Evolutionary conservation across 2,329 filamentous ascomycete species (phyloP).

Genomic region (Pleoardoris graminearum): DNA sequence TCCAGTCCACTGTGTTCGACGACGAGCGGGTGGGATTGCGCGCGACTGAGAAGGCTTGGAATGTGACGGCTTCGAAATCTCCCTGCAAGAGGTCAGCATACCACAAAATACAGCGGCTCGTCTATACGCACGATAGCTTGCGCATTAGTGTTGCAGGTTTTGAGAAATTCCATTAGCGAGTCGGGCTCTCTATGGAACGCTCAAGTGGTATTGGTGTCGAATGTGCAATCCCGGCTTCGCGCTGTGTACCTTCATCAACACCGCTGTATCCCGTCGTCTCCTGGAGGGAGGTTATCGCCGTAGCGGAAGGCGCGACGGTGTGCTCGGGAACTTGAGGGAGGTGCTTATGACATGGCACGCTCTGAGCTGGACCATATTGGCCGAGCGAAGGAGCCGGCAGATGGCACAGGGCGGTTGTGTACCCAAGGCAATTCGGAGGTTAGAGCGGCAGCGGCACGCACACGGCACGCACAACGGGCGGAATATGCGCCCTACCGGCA

Average conservation of each 20-base stretch:
- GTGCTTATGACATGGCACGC: conserved; percentile 30
- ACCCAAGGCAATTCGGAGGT: conserved; percentile 1
- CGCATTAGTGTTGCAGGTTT: conserved; percentile 44
- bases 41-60: conserved; percentile 40
- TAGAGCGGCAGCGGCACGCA: no score
- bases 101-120: not conserved
- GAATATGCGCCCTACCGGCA: not conserved
- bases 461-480: not conserved
- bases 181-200: conserved; percentile 42
- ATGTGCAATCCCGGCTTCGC: conserved; percentile 39
- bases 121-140: conserved; percentile 40
- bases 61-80: conserved; percentile 44
- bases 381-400: conserved; percentile 26
- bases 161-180: conserved; percentile 47
- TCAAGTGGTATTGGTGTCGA: conserved; percentile 43
- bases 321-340: conserved; percentile 14
- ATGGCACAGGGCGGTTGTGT: conserved; percentile 6
- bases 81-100: conserved; percentile 32
- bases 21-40: conserved; percentile 22
- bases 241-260: conserved; percentile 45
- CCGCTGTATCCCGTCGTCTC: conserved; percentile 19
- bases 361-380: conserved; percentile 34
- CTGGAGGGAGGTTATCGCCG: conserved; percentile 19
- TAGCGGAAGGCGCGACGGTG: not conserved
- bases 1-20: conserved; percentile 20